A percentile compares a stretch with the other conserved stretches of the same genome.
phyloP scores from a whole-genome alignment of 441 rosid genomes.

The Bruguiera hainesii region DNA sequence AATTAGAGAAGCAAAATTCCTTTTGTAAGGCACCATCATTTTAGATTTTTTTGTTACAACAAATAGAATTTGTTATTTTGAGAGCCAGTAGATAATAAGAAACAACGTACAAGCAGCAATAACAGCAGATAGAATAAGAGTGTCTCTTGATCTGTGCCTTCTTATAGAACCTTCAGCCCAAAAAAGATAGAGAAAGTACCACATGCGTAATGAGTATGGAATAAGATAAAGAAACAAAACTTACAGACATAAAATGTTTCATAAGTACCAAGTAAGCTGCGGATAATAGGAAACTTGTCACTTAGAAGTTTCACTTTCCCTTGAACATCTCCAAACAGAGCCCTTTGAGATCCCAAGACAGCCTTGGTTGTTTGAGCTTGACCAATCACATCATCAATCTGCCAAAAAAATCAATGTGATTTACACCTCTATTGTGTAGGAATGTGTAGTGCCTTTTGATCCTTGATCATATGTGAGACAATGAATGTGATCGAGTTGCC shows the following conservation, averaged over 20 bases:
- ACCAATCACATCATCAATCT: slow-evolving; percentile 93
- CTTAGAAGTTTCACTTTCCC: slow-evolving; percentile 85
- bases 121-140: slow-evolving; percentile 82
- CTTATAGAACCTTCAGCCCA: slow-evolving; percentile 67
- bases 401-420: slow-evolving; percentile 23
- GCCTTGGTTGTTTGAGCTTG: slow-evolving; percentile 93
- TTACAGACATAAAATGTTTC: slow-evolving; percentile 3
- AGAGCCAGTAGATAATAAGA: slow-evolving; percentile 92
- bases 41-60: slow-evolving; percentile 13
- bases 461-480: too few relatives aligned
- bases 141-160: slow-evolving; percentile 83
- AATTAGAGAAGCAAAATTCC: slow-evolving; percentile 36
- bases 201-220: slow-evolving; percentile 9
- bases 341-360: slow-evolving; percentile 83
- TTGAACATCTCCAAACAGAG: slow-evolving; percentile 85
- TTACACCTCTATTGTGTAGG: background rate
- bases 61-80: slow-evolving; percentile 44
- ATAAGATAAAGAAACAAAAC: background rate
- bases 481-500: too few relatives aligned
- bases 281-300: slow-evolving; percentile 82
- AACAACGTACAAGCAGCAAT: slow-evolving; percentile 92
- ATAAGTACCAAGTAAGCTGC: slow-evolving; percentile 77
- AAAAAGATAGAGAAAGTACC: background rate
- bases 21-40: slow-evolving; percentile 17
- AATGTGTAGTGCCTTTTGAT: background rate